Base-by-base conservation (phyloP, 352 stramenopile species). In the Plasmopara viticola region DNA sequence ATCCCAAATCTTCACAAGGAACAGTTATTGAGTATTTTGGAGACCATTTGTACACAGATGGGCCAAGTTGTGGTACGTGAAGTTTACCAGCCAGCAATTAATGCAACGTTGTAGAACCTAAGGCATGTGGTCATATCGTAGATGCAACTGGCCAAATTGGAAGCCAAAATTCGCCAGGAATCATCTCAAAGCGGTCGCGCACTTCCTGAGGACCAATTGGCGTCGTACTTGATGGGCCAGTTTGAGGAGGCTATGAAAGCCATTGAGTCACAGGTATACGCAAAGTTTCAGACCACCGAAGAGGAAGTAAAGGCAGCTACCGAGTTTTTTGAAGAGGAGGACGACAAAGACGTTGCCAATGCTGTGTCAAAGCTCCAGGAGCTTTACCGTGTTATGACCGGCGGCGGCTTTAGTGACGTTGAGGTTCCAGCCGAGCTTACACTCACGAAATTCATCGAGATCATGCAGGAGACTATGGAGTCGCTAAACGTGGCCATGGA, bases 401-500 rank as follows among this genome's bases (percentile, higher is more conserved):
- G 83, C 46, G 78, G 77, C 51, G 75, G 78, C 61, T 82, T 85
- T 56, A 85, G 74, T 53, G 80, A 91, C 53, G 83, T 91, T 6
- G 83, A 94, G 41, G 80, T 94, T 13, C 83, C 83, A 2, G 70
- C 70, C 8, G 80, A 94, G 61, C 68, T 94, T 20, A 91, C 83
- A 58, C 71, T 94, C 30, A 70, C 74, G 39, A 94, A 93, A 79
- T 94, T 94, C 54, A 85, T 94, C 46, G 64, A 75, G 64, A 94
- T 94, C 70, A 94, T 94, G 83, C 79, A 94, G 53, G 83, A 94
- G 68, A 91, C 83, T 18, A 94, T 94, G 83, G 83, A 94, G 67
- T 90, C 80, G 51, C 68, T 94, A 48, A 94, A 94, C 62, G 77
- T 94, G 55, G 83, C 83, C 45, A 94, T 94, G 83, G 83, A 94